Conservation (phyloP, 2,329 filamentous ascomycete genomes). For the Cladosporium sp. region DNA sequence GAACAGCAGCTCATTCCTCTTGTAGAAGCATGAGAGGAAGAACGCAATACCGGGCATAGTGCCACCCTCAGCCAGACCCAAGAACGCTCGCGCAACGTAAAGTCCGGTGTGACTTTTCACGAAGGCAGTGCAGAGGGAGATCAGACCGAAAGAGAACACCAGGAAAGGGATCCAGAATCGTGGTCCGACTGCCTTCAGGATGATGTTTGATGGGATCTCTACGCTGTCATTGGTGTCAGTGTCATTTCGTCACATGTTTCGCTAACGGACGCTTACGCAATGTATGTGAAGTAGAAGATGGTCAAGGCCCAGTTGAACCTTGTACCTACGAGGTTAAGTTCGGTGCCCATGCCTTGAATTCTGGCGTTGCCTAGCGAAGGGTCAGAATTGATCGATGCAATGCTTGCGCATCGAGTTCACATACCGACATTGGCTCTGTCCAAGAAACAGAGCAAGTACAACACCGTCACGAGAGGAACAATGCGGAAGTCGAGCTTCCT, state of each 20-base stretch:
- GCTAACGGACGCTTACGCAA: constrained; percentile 20
- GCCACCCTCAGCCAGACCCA: constrained; percentile 72
- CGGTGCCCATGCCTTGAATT: constrained; percentile 41
- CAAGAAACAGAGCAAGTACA: constrained; percentile 60
- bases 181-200: constrained; percentile 45
- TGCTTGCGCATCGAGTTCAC: constrained; percentile 40
- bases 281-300: constrained; percentile 44
- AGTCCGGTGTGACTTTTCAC: constrained; percentile 22
- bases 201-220: constrained; percentile 41
- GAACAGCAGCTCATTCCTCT: constrained; percentile 28
- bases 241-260: background rate
- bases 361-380: constrained; percentile 27
- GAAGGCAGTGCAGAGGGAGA: constrained; percentile 44
- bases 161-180: constrained; percentile 49
- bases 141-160: constrained; percentile 56
- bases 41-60: constrained; percentile 52
- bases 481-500: constrained; percentile 57
- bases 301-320: constrained; percentile 41
- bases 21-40: constrained; percentile 28
- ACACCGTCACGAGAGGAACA: constrained; percentile 59
- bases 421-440: constrained; percentile 47
- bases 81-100: constrained; percentile 49
- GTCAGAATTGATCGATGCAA: background rate
- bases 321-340: constrained; percentile 36
- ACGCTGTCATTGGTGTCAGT: constrained; percentile 22